Percentiles rank a stretch among this genome's conserved stretches.
Evolutionary conservation across 345 rosid species (phyloP).

Genomic region (Cardamine resedifolia): DNA sequence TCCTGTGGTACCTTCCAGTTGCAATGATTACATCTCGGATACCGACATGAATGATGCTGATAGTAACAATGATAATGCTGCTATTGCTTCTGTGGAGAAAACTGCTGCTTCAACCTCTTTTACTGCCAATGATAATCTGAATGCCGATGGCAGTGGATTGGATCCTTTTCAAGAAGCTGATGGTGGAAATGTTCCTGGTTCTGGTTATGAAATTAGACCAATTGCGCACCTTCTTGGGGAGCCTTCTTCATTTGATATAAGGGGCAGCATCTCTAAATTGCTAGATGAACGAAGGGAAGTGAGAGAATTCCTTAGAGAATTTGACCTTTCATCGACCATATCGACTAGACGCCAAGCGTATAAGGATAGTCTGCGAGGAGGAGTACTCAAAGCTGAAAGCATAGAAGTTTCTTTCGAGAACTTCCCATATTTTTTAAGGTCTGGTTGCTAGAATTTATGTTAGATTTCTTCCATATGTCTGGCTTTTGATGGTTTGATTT

Average conservation of each 20-base stretch:
- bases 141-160: constrained; percentile 50
- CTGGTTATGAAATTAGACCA: constrained; percentile 65
- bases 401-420: constrained; percentile 75
- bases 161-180: constrained; percentile 57
- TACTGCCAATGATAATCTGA: constrained; percentile 52
- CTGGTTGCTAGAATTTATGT: constrained; percentile 32
- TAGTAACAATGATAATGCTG: constrained; percentile 51
- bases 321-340: constrained; percentile 50
- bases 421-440: constrained; percentile 94
- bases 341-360: constrained; percentile 64
- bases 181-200: constrained; percentile 51
- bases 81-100: constrained; percentile 61
- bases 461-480: constrained; percentile 1
- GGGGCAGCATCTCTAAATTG: constrained; percentile 57
- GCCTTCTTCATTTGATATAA: constrained; percentile 54
- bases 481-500: constrained; percentile 1
- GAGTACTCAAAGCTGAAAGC: constrained; percentile 58
- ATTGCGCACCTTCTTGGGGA: constrained; percentile 62
- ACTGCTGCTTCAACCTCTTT: constrained; percentile 49
- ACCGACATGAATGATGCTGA: constrained; percentile 68
- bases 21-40: constrained; percentile 55
- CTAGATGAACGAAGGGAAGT: constrained; percentile 63
- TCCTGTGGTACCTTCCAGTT: constrained; percentile 55
- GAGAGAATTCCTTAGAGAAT: constrained; percentile 50
- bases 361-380: constrained; percentile 70